Percentiles rank a stretch among this genome's conserved stretches.
These are phyloP conservation scores for Rhodomyrtus tomentosa DNA, from an alignment of 345 rosid genomes.

Conservation along the genomic window DNA sequence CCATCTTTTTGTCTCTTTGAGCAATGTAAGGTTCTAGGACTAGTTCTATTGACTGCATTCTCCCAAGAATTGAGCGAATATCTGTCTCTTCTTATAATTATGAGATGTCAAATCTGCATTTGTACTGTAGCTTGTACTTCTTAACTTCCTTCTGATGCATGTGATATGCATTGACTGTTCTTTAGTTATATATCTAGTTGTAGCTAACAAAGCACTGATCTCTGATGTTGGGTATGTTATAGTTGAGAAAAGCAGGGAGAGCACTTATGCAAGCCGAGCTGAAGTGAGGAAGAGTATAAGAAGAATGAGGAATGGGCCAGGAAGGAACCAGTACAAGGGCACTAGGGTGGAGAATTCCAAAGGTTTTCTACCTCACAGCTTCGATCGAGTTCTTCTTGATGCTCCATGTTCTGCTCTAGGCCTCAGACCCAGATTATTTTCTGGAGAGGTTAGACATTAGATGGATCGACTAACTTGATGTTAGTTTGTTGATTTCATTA, in stretches of 20 bases:
- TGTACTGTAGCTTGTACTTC: not conserved
- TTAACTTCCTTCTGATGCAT: not conserved
- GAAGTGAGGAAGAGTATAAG: slow-evolving; percentile 56
- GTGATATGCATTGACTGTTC: not conserved
- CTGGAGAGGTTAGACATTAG: slow-evolving; percentile 55
- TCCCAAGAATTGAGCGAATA: not conserved
- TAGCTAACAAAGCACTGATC: not conserved
- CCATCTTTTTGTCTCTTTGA: not conserved
- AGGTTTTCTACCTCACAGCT: slow-evolving; percentile 77
- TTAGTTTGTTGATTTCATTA: not conserved
- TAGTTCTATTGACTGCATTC: not conserved
- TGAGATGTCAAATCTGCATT: not conserved
- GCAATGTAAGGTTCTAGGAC: not conserved
- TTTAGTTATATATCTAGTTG: not conserved
- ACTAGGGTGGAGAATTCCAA: slow-evolving; percentile 68
- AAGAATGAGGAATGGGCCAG: slow-evolving; percentile 81
- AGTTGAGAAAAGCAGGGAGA: slow-evolving; percentile 30
- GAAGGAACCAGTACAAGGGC: slow-evolving; percentile 74
- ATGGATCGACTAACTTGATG: not conserved
- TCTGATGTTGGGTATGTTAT: not conserved
- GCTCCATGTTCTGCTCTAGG: slow-evolving; percentile 99
- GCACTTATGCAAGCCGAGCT: slow-evolving; percentile 49
- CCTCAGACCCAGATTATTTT: slow-evolving; percentile 84
- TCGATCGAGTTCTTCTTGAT: slow-evolving; percentile 90
- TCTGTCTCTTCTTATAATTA: not conserved